A percentile compares a stretch with the other conserved stretches of the same genome.
Evolutionary conservation across 2,329 filamentous ascomycete genomes (phyloP).

Genomic region (Amphichorda felina): DNA sequence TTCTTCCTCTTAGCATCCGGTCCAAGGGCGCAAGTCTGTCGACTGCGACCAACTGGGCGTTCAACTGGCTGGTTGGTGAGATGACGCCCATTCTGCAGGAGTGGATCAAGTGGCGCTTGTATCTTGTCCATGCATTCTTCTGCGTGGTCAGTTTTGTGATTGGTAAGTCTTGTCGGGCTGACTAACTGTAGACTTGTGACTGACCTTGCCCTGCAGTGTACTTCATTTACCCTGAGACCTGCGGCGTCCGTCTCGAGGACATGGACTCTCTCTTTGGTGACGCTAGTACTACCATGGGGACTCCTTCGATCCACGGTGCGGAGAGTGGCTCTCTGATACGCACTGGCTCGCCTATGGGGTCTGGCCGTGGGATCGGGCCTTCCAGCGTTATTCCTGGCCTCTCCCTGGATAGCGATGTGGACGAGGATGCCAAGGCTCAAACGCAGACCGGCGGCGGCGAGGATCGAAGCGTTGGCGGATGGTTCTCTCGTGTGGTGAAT

Average conservation of each 20-base stretch:
- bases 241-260: constrained; percentile 87
- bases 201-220: constrained; percentile 55
- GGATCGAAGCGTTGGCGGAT: constrained; percentile 35
- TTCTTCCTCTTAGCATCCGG: constrained; percentile 87
- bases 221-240: constrained; percentile 95
- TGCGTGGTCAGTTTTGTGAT: constrained; percentile 91
- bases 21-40: constrained; percentile 95
- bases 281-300: constrained; percentile 68
- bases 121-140: constrained; percentile 93
- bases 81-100: constrained; percentile 91
- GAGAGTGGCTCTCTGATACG: constrained; percentile 78
- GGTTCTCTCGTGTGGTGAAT: constrained; percentile 30
- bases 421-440: constrained; percentile 32
- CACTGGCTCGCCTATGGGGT: constrained; percentile 60
- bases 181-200: neutral
- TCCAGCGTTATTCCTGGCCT: constrained; percentile 67
- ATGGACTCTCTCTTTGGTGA: constrained; percentile 95
- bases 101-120: constrained; percentile 85
- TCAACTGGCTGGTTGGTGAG: constrained; percentile 94
- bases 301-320: constrained; percentile 58
- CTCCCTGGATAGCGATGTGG: constrained; percentile 63
- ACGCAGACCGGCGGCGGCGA: constrained; percentile 17
- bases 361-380: constrained; percentile 51
- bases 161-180: constrained; percentile 49
- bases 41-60: constrained; percentile 95